Percentiles rank a stretch among this genome's conserved stretches.
These are phyloP conservation scores for Graphilbum sp. DNA, from an alignment of 2,329 filamentous ascomycete genomes.

Conservation along the genomic window DNA sequence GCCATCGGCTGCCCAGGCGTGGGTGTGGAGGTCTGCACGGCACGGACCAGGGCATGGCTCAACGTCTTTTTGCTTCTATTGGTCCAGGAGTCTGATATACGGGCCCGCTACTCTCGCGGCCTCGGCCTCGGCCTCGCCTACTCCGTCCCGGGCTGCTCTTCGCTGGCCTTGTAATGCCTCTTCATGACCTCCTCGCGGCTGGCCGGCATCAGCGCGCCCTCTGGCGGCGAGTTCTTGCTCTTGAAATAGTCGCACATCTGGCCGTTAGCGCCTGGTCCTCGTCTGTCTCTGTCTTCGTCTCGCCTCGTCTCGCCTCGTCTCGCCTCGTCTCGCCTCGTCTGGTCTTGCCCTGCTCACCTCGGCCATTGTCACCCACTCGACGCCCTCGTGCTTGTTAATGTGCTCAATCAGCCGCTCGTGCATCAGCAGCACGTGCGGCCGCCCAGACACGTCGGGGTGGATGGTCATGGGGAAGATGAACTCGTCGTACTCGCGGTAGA, in stretches of 20 bases:
- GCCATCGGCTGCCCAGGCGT: too few species aligned
- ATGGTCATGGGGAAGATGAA: constrained; percentile 67
- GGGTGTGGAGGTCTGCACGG: too few species aligned
- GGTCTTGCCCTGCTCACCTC: constrained; percentile 12
- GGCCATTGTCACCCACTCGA: constrained; percentile 48
- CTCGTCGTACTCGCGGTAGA: constrained; percentile 60
- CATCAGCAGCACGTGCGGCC: constrained; percentile 49
- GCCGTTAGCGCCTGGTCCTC: constrained; percentile 12
- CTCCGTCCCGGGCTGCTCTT: too few species aligned
- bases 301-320: too few species aligned
- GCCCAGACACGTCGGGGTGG: constrained; percentile 56
- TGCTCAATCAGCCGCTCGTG: constrained; percentile 10
- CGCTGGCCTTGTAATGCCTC: neutral
- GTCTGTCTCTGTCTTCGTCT: neutral
- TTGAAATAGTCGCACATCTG: constrained; percentile 61
- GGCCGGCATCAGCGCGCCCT: constrained; percentile 45
- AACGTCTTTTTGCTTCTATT: too few species aligned
- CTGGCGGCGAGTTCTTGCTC: constrained; percentile 38
- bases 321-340: too few species aligned
- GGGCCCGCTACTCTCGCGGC: too few species aligned
- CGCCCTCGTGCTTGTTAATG: constrained; percentile 15
- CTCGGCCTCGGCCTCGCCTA: too few species aligned
- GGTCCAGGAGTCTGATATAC: too few species aligned
- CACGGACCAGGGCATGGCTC: too few species aligned
- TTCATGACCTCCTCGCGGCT: constrained; percentile 33